Conservation (phyloP, 331 rosid genomes). For the Spiraea crenata region DNA sequence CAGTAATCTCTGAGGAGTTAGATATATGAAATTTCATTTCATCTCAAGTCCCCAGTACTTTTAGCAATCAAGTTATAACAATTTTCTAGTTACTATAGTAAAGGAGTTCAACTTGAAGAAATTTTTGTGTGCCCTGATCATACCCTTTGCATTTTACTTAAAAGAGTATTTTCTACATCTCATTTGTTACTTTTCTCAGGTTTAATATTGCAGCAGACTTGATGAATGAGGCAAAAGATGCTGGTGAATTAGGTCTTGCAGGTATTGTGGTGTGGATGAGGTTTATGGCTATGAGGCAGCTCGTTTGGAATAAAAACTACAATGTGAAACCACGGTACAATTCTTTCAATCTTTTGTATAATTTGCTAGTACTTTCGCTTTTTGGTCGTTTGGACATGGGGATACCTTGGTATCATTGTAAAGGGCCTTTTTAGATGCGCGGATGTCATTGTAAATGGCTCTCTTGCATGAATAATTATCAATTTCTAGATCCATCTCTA, state of each 20-base stretch:
- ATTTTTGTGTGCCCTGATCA: conserved; percentile 6
- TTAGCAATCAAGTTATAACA: too few species aligned
- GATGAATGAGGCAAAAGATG: conserved; percentile 66
- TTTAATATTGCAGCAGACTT: conserved; percentile 98
- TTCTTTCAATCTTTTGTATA: conserved; percentile 22
- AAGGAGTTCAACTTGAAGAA: conserved; percentile 8
- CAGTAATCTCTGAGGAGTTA: conserved; percentile 33
- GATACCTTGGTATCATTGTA: conserved; percentile 10
- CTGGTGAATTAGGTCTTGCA: conserved; percentile 77
- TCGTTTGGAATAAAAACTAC: conserved; percentile 97
- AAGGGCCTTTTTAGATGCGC: not conserved
- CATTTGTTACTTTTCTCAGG: conserved; percentile 41
- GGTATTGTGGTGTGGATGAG: conserved; percentile 98
- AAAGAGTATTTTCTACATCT: conserved; percentile 13
- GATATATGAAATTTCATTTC: not conserved
- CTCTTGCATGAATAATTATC: not conserved
- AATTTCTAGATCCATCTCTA: not conserved
- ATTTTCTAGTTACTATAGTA: conserved; percentile 1
- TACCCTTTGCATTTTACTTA: not conserved
- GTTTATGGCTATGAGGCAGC: conserved; percentile 98
- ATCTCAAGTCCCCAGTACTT: too few species aligned
- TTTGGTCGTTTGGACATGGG: conserved; percentile 19
- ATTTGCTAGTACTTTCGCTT: not conserved
- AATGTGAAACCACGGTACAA: conserved; percentile 96
- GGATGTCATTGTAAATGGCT: conserved; percentile 11